Conservation (phyloP, 1,284 basidiomycete genomes). For the Kwoniella shivajii region DNA sequence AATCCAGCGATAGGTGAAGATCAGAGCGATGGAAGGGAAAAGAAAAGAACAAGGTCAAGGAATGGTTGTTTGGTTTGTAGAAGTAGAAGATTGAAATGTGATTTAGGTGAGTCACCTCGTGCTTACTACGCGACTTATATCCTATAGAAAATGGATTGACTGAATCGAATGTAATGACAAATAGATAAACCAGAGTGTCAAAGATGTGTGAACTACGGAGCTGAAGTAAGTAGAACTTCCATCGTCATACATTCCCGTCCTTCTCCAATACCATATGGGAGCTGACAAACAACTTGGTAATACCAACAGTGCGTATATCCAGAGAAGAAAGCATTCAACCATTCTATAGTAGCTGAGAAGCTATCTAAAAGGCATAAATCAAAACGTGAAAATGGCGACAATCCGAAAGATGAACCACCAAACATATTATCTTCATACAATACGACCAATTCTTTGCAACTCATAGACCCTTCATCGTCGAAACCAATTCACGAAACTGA, state of each 20-base stretch:
- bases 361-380: conserved; percentile 30
- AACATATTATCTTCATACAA: neutral
- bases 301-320: conserved; percentile 43
- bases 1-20: too few species aligned
- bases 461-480: too few species aligned
- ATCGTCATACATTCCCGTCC: neutral
- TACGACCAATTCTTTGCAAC: too few species aligned
- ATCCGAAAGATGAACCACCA: neutral
- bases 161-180: neutral
- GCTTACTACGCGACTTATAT: neutral
- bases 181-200: conserved; percentile 29
- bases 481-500: too few species aligned
- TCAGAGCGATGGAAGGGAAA: neutral
- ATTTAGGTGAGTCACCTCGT: conserved; percentile 28
- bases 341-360: conserved; percentile 25
- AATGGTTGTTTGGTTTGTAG: conserved; percentile 45
- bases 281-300: neutral
- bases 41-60: conserved; percentile 5
- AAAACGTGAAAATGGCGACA: neutral
- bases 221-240: conserved; percentile 25
- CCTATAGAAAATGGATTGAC: neutral
- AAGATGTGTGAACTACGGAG: conserved; percentile 31
- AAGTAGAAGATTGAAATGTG: conserved; percentile 42
- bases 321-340: conserved; percentile 39
- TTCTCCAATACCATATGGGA: neutral